Evolutionary conservation across 768 basidiomycete species (phyloP).

Genomic region (Hypsizygus marmoreus): DNA sequence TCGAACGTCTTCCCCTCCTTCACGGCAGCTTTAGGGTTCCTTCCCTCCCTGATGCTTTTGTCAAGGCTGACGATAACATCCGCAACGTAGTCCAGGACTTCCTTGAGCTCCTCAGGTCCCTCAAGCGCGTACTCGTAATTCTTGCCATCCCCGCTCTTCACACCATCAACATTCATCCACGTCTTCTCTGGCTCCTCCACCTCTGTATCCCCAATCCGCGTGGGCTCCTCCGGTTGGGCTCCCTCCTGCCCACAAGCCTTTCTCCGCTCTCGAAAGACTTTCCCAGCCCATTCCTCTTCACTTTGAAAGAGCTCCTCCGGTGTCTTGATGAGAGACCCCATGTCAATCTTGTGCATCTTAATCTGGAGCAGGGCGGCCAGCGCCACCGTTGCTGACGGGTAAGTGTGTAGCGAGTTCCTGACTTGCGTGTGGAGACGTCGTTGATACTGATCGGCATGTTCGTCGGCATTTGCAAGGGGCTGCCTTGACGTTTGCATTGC

Average conservation of each 20-base stretch:
- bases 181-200: conserved; percentile 34
- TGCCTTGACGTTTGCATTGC: conserved; percentile 12
- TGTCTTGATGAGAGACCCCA: conserved; percentile 48
- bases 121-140: conserved; percentile 34
- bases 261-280: conserved; percentile 37
- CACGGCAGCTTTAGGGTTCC: conserved; percentile 5
- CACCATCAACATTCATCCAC: conserved; percentile 34
- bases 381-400: conserved; percentile 42
- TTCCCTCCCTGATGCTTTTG: conserved; percentile 22
- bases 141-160: conserved; percentile 16
- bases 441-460: conserved; percentile 1
- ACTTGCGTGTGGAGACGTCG: conserved; percentile 34
- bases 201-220: conserved; percentile 14
- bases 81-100: conserved; percentile 61
- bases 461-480: conserved; percentile 3
- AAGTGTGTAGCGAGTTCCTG: conserved; percentile 40
- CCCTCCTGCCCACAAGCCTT: conserved; percentile 13
- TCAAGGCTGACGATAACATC: conserved; percentile 50
- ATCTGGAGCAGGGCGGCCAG: conserved; percentile 44
- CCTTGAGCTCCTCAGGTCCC: conserved; percentile 50
- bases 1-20: neutral
- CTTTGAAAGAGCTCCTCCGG: conserved; percentile 51
- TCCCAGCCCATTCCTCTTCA: conserved; percentile 55
- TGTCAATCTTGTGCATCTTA: conserved; percentile 50
- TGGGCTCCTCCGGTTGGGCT: conserved; percentile 4